Conservation (phyloP, 2,329 filamentous ascomycete genomes). For the Microdochium trichocladiopsis region DNA sequence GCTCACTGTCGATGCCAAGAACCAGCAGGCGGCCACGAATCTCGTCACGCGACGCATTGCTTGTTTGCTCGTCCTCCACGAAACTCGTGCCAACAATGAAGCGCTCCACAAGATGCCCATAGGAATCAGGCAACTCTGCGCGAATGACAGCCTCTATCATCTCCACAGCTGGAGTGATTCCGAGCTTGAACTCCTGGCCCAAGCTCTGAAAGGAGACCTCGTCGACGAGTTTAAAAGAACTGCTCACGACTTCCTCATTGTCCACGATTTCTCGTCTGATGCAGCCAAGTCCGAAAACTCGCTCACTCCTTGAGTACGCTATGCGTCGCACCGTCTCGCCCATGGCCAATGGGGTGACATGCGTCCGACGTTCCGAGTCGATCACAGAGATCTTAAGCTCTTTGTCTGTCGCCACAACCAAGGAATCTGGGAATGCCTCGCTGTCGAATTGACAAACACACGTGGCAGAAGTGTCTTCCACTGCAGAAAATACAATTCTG, state of each 20-base stretch:
- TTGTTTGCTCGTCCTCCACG: constrained; percentile 51
- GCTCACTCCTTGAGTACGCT: constrained; percentile 72
- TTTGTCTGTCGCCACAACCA: constrained; percentile 70
- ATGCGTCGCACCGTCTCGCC: constrained; percentile 80
- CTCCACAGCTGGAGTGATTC: constrained; percentile 46
- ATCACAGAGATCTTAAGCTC: constrained; percentile 75
- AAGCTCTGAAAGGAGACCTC: constrained; percentile 80
- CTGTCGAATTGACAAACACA: constrained; percentile 78
- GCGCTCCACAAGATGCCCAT: constrained; percentile 57
- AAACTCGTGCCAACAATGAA: constrained; percentile 91
- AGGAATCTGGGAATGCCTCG: constrained; percentile 70
- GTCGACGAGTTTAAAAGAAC: constrained; percentile 83
- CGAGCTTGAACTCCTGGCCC: constrained; percentile 59
- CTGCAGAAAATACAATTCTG: constrained; percentile 84
- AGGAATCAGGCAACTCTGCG: constrained; percentile 57
- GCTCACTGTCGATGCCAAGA: constrained; percentile 71
- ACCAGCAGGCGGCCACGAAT: constrained; percentile 75
- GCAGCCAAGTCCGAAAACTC: constrained; percentile 81
- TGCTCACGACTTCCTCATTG: constrained; percentile 69
- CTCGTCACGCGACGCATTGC: constrained; percentile 28
- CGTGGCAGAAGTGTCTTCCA: constrained; percentile 80
- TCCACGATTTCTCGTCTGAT: constrained; percentile 66
- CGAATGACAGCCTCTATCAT: constrained; percentile 80
- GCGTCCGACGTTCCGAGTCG: constrained; percentile 79
- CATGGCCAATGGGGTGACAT: constrained; percentile 74